Percentiles rank a stretch among this genome's conserved stretches.
Evolutionary conservation across 495 filamentous ascomycete species (phyloP).

Genomic region (Lasiosphaeria miniovina): DNA sequence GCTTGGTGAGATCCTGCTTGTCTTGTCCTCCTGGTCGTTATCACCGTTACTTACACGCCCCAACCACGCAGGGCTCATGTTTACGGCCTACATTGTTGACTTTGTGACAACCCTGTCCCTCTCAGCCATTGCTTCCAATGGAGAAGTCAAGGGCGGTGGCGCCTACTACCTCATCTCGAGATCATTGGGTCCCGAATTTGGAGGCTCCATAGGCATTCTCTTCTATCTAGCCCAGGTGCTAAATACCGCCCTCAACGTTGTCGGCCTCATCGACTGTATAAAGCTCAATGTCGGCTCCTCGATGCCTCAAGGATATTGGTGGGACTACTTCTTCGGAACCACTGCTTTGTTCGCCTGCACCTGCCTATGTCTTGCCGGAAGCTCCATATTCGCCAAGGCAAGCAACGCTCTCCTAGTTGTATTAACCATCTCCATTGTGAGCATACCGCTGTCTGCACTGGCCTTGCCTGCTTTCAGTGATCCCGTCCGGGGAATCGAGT

Average conservation of each 20-base stretch:
- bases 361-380: conserved; percentile 73
- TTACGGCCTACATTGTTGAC: conserved; percentile 71
- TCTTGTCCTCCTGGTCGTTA: neutral
- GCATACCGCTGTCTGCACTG: conserved; percentile 75
- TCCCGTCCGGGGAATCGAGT: conserved; percentile 60
- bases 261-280: conserved; percentile 81
- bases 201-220: conserved; percentile 85
- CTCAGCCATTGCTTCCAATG: conserved; percentile 86
- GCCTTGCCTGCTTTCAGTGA: conserved; percentile 64
- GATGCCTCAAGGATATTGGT: conserved; percentile 70
- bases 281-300: conserved; percentile 72
- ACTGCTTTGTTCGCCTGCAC: conserved; percentile 71
- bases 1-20: conserved; percentile 52
- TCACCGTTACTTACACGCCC: neutral
- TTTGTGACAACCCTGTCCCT: conserved; percentile 81
- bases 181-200: conserved; percentile 83
- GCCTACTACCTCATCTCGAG: conserved; percentile 89
- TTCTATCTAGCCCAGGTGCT: conserved; percentile 83
- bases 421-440: conserved; percentile 70
- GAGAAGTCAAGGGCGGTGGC: conserved; percentile 82
- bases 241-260: conserved; percentile 86
- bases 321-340: conserved; percentile 76
- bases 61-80: conserved; percentile 58
- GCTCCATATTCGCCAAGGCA: conserved; percentile 73
- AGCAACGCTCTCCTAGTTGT: conserved; percentile 77